These are phyloP conservation scores for Moesziomyces sp. DNA, from an alignment of 1,284 basidiomycete species.

Conservation along the genomic window DNA sequence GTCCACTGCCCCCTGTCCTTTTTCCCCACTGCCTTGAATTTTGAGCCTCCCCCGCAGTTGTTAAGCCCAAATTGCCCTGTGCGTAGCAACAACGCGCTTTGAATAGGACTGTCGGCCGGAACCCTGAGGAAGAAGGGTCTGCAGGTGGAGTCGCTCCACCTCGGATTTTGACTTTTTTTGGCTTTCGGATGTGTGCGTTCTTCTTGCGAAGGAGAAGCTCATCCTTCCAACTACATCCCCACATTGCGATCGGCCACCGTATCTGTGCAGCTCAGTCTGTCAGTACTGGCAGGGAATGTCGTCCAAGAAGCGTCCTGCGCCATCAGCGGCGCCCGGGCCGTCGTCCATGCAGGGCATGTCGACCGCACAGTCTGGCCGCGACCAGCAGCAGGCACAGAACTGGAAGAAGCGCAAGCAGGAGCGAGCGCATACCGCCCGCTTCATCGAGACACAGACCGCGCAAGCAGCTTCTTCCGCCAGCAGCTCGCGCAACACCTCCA, in stretches of 20 bases:
- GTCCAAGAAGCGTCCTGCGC: conserved; percentile 31
- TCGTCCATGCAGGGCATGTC: conserved; percentile 8
- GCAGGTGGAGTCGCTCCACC: background rate
- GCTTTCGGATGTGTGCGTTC: background rate
- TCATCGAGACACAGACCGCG: conserved; percentile 29
- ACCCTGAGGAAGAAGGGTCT: background rate
- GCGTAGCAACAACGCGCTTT: background rate
- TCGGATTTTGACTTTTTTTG: background rate
- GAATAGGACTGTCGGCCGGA: background rate
- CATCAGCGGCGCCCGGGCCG: background rate
- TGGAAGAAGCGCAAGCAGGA: conserved; percentile 53
- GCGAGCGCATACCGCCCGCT: conserved; percentile 35
- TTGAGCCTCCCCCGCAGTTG: background rate
- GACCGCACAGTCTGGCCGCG: conserved; percentile 3
- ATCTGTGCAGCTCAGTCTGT: background rate
- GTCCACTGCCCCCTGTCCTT: background rate
- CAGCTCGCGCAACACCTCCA: conserved; percentile 27
- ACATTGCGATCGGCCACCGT: background rate
- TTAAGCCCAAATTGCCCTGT: background rate
- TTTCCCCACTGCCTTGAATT: background rate
- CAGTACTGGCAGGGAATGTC: conserved; percentile 12
- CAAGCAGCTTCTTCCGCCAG: conserved; percentile 14
- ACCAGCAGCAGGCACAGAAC: conserved; percentile 14
- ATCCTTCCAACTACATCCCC: too few species aligned
- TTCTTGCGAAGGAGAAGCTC: background rate